Evolutionary conservation across 2,329 filamentous ascomycete species (phyloP), one percentile per base, ranked within the genome.

Genomic region (Chalara sp.): DNA sequence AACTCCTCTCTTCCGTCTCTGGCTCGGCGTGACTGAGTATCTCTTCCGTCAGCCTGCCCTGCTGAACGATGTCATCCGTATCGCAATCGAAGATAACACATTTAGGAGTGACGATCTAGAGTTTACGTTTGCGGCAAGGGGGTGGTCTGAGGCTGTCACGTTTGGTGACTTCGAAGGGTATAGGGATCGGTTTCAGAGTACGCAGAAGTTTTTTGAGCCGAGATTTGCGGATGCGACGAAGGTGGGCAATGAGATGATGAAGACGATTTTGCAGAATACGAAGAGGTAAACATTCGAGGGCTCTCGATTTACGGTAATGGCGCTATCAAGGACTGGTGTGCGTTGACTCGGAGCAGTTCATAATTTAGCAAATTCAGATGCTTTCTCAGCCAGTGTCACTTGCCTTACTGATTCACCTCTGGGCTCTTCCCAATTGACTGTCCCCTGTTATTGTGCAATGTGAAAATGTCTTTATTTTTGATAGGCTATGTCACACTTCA

Each of bases 91-190:
- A 57, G 92, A 99, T 68, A 85, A 87, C 61, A 92, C 86, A 0
- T 99, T 96, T 71, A 80, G 93, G n/a, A 87, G 86, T 29, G 93
- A 99, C 64, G 93, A 99, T 67, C 74, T 99, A 51, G 93, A 99
- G 69, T 99, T 99, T 65, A 96, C 92, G 0, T 97, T 99, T 71
- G 95, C 93, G 1, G 95, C 95, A 30, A 76, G 91, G 50, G 93
- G 90, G 5, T 99, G 93, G 93, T 93, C 89, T 40, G 90, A 96
- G 67, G 91, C 91, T 54, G 93, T 99, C 39, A 84, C 81, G 30
- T 82, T 96, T 54, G 89, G 92, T 2, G 87, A 96, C 67, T 97
- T 97, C 65, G 88, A 95, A 59, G 88, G 87, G 37, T 99, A 96
- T 77, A 79, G 86, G 58, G 88, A 95, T 73, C 82, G 95, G 52